Conservation (phyloP, 495 filamentous ascomycete genomes). For the Filosporella fistucella region DNA sequence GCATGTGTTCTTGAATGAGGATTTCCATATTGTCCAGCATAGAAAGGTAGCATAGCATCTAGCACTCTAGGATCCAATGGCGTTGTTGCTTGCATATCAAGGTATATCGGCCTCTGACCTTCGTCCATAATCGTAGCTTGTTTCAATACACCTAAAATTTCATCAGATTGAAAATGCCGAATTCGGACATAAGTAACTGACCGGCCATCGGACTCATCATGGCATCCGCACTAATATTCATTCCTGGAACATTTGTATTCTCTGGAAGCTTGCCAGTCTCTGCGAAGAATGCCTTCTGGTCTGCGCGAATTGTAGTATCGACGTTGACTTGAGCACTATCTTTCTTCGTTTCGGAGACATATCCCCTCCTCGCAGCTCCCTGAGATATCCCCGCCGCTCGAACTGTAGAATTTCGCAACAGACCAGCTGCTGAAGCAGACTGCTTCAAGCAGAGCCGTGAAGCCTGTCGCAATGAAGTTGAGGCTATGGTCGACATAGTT, state of each 20-base stretch:
- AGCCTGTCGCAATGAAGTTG: conserved; percentile 71
- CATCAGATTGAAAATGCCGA: conserved; percentile 13
- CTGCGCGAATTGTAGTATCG: conserved; percentile 75
- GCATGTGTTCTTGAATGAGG: conserved; percentile 97
- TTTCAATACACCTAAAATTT: conserved; percentile 66
- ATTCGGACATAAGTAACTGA: conserved; percentile 22
- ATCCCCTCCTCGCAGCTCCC: conserved; percentile 46
- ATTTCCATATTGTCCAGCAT: conserved; percentile 92
- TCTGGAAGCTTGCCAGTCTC: conserved; percentile 66
- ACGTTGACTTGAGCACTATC: conserved; percentile 77
- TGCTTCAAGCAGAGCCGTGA: conserved; percentile 62
- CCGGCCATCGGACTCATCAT: conserved; percentile 79
- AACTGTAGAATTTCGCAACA: conserved; percentile 39
- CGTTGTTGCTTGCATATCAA: conserved; percentile 99
- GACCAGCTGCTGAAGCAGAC: conserved; percentile 38
- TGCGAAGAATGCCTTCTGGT: conserved; percentile 73
- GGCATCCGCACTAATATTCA: conserved; percentile 55
- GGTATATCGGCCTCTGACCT: conserved; percentile 90
- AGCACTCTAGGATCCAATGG: conserved; percentile 90
- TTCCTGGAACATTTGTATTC: conserved; percentile 53
- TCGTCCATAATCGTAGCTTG: conserved; percentile 92
- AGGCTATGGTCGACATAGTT: conserved; percentile 68
- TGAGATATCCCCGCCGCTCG: conserved; percentile 33
- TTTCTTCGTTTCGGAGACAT: conserved; percentile 81
- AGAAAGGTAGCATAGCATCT: conserved; percentile 94